Percentiles rank a stretch among this genome's conserved stretches.
phyloP scores from a whole-genome alignment of 2,329 filamentous ascomycete genomes.

The Fusarium heterosporum region DNA sequence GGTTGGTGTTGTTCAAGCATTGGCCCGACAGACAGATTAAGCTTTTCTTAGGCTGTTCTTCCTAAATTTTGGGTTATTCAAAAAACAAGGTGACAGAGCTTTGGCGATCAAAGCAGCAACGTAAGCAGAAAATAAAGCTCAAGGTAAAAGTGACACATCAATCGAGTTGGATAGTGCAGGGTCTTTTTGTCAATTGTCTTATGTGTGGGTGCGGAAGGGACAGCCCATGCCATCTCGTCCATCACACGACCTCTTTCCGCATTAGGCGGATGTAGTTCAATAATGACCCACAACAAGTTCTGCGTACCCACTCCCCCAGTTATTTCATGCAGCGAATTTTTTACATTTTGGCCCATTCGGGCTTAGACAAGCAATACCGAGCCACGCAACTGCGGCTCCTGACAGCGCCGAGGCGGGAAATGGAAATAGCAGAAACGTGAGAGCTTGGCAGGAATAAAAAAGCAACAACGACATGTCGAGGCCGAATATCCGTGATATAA shows the following conservation, averaged over 20 bases:
- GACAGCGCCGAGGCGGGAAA: slow-evolving; percentile 37
- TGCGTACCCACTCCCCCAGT: slow-evolving; percentile 3
- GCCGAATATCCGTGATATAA: slow-evolving; percentile 3
- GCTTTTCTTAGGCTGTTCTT: slow-evolving; percentile 18
- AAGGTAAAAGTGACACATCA: slow-evolving; percentile 12
- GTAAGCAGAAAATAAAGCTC: background rate
- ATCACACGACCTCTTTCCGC: slow-evolving; percentile 43
- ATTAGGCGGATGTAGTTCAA: slow-evolving; percentile 33
- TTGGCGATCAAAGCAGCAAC: background rate
- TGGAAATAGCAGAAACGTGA: slow-evolving; percentile 28
- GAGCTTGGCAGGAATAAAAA: slow-evolving; percentile 25
- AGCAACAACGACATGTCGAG: background rate
- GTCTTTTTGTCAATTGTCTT: background rate
- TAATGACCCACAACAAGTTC: slow-evolving; percentile 1
- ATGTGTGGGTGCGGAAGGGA: background rate
- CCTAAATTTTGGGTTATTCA: background rate
- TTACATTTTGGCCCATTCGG: slow-evolving; percentile 15
- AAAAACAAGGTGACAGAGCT: background rate
- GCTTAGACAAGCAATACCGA: slow-evolving; percentile 23
- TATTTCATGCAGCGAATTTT: slow-evolving; percentile 30
- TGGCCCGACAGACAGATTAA: background rate
- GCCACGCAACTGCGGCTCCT: slow-evolving; percentile 30
- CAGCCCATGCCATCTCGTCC: background rate
- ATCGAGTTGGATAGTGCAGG: slow-evolving; percentile 12
- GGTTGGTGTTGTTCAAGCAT: background rate